These are phyloP conservation scores for Sarcocystis neurona DNA, from an alignment of 169 alveolate genomes.

Conservation along the genomic window DNA sequence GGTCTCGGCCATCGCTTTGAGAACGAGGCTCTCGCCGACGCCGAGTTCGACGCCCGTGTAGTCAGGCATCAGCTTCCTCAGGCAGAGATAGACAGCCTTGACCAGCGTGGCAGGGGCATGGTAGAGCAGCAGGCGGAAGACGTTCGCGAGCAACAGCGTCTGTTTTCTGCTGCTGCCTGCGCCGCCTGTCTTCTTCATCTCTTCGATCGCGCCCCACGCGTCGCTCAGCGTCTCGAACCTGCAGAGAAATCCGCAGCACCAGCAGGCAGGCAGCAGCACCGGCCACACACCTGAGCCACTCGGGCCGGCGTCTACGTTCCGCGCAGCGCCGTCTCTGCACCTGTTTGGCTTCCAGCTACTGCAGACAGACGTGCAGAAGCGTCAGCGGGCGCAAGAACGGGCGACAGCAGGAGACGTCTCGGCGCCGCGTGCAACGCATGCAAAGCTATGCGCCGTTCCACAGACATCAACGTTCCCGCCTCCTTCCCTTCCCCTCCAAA, in stretches of 20 bases:
- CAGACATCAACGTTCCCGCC: no score
- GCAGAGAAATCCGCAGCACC: neutral
- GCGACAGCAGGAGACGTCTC: no score
- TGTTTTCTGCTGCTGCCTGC: conserved; percentile 84
- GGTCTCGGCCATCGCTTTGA: conserved; percentile 93
- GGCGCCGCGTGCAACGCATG: no score
- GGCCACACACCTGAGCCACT: neutral
- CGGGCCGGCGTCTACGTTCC: neutral
- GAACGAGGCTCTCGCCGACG: conserved; percentile 93
- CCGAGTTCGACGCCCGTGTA: conserved; percentile 95
- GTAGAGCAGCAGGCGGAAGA: conserved; percentile 77
- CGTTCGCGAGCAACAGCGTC: conserved; percentile 77
- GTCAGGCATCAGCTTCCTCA: conserved; percentile 67
- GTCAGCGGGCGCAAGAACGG: no score
- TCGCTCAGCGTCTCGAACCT: conserved; percentile 73
- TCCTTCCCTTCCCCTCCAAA: no score
- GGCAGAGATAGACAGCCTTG: conserved; percentile 78
- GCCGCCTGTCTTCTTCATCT: conserved; percentile 85
- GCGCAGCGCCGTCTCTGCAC: neutral
- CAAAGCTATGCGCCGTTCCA: no score
- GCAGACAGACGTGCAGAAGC: no score
- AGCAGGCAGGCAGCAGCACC: neutral
- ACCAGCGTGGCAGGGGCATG: conserved; percentile 74
- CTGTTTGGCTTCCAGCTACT: neutral
- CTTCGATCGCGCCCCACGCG: conserved; percentile 81